These are phyloP conservation scores for Discostella stelligeroides DNA, from an alignment of 108 stramenopile species.

Conservation along the genomic window DNA sequence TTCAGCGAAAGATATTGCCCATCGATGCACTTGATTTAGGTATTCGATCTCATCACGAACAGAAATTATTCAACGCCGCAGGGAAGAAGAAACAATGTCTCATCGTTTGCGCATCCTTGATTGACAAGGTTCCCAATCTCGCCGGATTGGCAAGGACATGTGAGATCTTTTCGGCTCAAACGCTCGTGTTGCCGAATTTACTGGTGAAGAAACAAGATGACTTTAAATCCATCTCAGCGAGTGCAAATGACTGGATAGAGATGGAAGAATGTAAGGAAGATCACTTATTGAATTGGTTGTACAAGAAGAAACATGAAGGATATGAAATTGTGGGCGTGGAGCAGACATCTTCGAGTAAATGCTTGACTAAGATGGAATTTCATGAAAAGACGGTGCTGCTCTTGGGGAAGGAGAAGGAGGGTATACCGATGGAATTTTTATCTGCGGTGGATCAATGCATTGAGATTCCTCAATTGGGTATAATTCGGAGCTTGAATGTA, in stretches of 20 bases:
- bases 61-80: constrained; percentile 68
- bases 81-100: constrained; percentile 77
- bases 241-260: constrained; percentile 88
- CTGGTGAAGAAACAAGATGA: constrained; percentile 79
- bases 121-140: constrained; percentile 93
- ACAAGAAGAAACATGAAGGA: constrained; percentile 65
- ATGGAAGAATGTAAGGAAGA: constrained; percentile 88
- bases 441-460: constrained; percentile 91
- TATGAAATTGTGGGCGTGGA: constrained; percentile 89
- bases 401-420: constrained; percentile 94
- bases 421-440: constrained; percentile 89
- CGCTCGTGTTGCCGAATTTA: constrained; percentile 77
- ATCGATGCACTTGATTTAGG: constrained; percentile 81
- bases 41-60: constrained; percentile 53
- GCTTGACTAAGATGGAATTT: constrained; percentile 63
- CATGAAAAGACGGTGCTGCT: constrained; percentile 78
- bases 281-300: constrained; percentile 71
- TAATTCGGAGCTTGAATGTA: constrained; percentile 94
- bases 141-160: constrained; percentile 86
- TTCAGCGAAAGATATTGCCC: constrained; percentile 91
- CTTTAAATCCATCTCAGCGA: constrained; percentile 84
- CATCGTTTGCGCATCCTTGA: constrained; percentile 84
- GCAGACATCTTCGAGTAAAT: constrained; percentile 82
- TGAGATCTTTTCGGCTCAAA: constrained; percentile 87
- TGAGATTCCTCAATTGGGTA: constrained; percentile 96